Evolutionary conservation across 176 grass and related monocot species (phyloP).

Genomic region (Cymbopogon citratus): DNA sequence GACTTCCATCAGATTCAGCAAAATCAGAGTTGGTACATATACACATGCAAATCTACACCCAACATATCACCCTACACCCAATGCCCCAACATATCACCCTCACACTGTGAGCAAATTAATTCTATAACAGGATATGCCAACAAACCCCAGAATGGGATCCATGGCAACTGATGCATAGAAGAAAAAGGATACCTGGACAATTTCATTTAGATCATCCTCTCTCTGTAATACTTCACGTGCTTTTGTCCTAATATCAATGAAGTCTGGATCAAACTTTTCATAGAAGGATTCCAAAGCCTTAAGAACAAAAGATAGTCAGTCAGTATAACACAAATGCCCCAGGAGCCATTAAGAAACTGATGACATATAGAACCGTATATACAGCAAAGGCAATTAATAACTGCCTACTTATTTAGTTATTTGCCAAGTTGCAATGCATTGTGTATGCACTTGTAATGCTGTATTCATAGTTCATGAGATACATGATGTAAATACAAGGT

Average conservation of each 20-base stretch:
- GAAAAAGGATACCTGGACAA: constrained; percentile 73
- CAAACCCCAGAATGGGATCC: background rate
- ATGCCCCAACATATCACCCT: background rate
- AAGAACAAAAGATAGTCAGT: background rate
- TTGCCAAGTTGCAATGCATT: background rate
- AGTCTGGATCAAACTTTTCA: constrained; percentile 68
- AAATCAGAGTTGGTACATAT: background rate
- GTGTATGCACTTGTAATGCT: background rate
- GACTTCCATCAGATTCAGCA: background rate
- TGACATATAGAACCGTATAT: background rate
- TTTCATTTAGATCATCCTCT: constrained; percentile 95
- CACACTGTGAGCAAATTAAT: background rate
- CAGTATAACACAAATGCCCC: background rate
- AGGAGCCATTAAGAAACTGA: background rate
- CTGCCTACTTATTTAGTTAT: background rate
- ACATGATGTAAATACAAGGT: background rate
- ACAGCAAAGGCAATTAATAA: background rate
- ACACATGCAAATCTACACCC: background rate
- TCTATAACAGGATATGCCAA: background rate
- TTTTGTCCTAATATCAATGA: constrained; percentile 93
- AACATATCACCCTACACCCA: background rate
- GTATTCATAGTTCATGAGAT: background rate
- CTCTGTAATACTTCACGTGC: constrained; percentile 88
- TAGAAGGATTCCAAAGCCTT: constrained; percentile 78
- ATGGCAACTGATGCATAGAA: constrained; percentile 6